Base-by-base conservation (phyloP, 805 yeast genomes). In the Cyberlindnera sargentensis region DNA sequence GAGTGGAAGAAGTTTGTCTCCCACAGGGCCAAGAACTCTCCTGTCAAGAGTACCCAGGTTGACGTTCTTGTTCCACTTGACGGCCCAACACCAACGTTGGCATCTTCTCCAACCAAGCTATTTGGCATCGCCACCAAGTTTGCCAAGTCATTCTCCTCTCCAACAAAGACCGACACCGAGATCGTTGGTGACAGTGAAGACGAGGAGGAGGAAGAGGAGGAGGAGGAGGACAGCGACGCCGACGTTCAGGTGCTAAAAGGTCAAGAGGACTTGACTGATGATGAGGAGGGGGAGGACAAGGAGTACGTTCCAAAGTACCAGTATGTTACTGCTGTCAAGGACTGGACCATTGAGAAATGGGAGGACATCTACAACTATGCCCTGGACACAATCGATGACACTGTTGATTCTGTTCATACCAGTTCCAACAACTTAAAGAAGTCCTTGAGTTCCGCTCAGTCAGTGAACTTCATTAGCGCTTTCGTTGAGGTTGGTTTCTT, bases 21-120 rank as follows among this genome's bases (percentile, higher is more conserved):
- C n/a, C 57, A 51, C 42, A 55, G 61, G 52, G 48, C 47, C 48
- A 60, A 45, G 49, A 43, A 41, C 33, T 58, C 64, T 24, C 63
- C 64, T 44, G 49, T 36, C 35, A 59, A 59, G 47, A 33, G 47
- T 11, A 40, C 50, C 10, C 48, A 39, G 34, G 29, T 37, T 10
- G 42, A 44, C 24, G 40, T 42, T 26, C 39, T 37, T 9, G 36
- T 43, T 8, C 43, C 55, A 3, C 44, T 49, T 31, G 44, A 43
- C 38, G 42, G 45, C 38, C 35, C 45, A 7, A 34, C 45, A 10
- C 49, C 49, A 20, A 43, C 50, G 27, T 30, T 49, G 25, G 31
- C 44, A 3, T 48, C 58, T 2, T 54, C 61, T 8, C 59, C 60
- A 11, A 45, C 48, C 6, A 52, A 49, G 31, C 6, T 52, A 15